Percentiles rank a stretch among this genome's conserved stretches.
Evolutionary conservation across 2,329 filamentous ascomycete species (phyloP).

Genomic region (Aureobasidium sp.): DNA sequence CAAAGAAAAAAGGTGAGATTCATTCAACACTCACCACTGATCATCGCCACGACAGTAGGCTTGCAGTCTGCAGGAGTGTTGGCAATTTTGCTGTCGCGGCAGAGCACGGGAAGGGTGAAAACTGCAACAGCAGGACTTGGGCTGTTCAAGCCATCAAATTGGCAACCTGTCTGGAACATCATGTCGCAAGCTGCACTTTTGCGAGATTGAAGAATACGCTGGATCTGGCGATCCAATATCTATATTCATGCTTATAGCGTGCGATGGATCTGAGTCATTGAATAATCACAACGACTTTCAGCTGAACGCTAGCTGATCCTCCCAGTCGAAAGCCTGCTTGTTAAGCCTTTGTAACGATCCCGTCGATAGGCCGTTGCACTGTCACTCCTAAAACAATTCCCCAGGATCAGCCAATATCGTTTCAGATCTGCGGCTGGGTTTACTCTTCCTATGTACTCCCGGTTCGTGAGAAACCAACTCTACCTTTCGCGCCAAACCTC

Average conservation of each 20-base stretch:
- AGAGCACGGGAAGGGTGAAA: no score
- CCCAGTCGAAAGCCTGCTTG: no score
- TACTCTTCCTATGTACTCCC: background rate
- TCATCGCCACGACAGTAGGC: no score
- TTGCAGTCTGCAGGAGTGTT: no score
- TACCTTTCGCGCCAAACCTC: background rate
- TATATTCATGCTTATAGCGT: background rate
- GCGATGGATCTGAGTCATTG: background rate
- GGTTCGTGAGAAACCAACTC: background rate
- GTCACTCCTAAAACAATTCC: background rate
- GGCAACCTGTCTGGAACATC: background rate
- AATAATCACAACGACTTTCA: background rate
- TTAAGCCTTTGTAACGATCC: background rate
- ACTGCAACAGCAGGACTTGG: background rate
- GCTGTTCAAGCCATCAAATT: no score
- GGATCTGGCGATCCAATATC: background rate
- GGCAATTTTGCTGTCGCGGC: no score
- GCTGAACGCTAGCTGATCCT: background rate
- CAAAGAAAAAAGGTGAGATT: no score
- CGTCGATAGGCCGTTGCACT: background rate
- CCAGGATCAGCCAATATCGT: background rate
- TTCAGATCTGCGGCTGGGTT: background rate
- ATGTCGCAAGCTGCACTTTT: background rate
- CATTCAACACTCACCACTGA: no score
- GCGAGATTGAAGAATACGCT: background rate